Percentiles rank a stretch among this genome's conserved stretches.
These are phyloP conservation scores for Didymella glomerata DNA, from an alignment of 2,329 filamentous ascomycete species.

Conservation along the genomic window DNA sequence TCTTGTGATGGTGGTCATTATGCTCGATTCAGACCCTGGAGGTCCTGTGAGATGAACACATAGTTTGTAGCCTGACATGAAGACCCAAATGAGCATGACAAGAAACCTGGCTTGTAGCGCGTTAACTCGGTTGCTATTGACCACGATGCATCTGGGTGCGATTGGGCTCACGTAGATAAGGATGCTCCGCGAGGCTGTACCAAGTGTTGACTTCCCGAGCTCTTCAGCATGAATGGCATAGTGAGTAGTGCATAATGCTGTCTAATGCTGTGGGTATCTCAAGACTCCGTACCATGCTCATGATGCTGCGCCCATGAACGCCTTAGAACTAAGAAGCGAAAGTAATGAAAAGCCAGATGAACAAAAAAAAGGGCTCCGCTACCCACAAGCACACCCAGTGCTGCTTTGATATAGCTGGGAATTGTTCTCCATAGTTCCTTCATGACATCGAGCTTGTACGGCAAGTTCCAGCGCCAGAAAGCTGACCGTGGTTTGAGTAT, in stretches of 20 bases:
- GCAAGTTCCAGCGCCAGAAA: neutral
- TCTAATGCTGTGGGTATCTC: constrained; percentile 14
- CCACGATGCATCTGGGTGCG: too few species aligned
- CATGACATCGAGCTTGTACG: neutral
- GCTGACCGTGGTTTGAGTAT: neutral
- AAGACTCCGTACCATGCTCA: neutral
- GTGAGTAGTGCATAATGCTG: neutral
- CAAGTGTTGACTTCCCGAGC: neutral
- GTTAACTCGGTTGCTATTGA: too few species aligned
- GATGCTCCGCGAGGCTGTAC: too few species aligned
- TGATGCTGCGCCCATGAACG: neutral
- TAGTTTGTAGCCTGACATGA: too few species aligned
- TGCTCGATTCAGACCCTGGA: too few species aligned
- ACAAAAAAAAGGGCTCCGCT: neutral
- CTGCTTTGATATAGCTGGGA: neutral
- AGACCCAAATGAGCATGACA: too few species aligned
- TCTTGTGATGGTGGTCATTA: too few species aligned
- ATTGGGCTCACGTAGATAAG: too few species aligned
- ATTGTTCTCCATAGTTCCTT: neutral
- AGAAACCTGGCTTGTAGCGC: too few species aligned
- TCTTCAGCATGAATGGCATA: neutral
- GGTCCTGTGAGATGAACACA: too few species aligned
- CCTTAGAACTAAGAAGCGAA: neutral
- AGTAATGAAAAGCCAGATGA: neutral
- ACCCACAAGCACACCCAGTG: neutral